Evolutionary conservation across 345 rosid genomes (phyloP).

Genomic region (Hirschfeldia incana): DNA sequence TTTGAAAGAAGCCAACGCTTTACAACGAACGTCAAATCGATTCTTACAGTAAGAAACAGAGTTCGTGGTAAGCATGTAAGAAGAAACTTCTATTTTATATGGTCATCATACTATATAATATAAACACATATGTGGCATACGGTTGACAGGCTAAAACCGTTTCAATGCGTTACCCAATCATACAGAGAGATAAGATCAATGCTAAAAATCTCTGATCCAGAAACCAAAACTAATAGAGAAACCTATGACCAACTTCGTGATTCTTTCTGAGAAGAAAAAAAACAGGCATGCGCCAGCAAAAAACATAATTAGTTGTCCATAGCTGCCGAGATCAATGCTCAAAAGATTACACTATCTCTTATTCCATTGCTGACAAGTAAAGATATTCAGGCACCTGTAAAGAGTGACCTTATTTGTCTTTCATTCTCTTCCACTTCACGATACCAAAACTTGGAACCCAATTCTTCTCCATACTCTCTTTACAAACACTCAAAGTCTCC

Average conservation of each 20-base stretch:
- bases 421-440: conserved; percentile 59
- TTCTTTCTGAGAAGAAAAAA: not conserved
- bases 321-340: conserved; percentile 9
- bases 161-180: conserved; percentile 17
- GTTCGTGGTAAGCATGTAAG: conserved; percentile 34
- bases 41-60: conserved; percentile 12
- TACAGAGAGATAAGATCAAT: conserved; percentile 12
- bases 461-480: conserved; percentile 61
- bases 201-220: not conserved
- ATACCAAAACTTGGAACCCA: conserved; percentile 67
- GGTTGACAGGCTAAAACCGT: conserved; percentile 10
- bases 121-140: conserved; percentile 18
- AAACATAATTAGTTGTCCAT: conserved; percentile 9
- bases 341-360: not conserved
- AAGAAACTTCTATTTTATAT: not conserved
- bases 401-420: not conserved
- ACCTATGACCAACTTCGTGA: conserved; percentile 5
- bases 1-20: conserved; percentile 35
- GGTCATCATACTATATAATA: conserved; percentile 23
- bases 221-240: conserved; percentile 18
- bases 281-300: not conserved
- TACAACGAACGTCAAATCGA: conserved; percentile 25
- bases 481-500: conserved; percentile 65
- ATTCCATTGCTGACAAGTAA: conserved; percentile 27
- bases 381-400: not conserved